Conservation (phyloP, 139 green algal genomes). For the Chlorella sp. region DNA sequence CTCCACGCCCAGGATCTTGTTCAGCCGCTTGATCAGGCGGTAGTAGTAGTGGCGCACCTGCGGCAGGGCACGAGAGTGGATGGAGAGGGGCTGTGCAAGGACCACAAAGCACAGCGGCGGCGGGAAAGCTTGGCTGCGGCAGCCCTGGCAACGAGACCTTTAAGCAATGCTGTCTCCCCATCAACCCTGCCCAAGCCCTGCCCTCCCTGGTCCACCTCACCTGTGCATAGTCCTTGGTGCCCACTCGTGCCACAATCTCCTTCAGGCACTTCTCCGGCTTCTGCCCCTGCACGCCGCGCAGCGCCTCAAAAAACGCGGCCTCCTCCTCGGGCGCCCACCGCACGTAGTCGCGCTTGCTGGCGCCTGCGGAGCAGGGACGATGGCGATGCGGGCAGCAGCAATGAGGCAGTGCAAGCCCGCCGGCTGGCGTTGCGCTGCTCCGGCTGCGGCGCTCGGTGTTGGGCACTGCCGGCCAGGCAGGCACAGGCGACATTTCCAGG, state of each 20-base stretch:
- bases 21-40: constrained; percentile 41
- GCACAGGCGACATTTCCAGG: no score
- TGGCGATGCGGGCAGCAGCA: background rate
- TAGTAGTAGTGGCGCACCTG: constrained; percentile 45
- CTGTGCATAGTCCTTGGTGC: constrained; percentile 25
- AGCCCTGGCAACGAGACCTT: no score
- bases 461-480: no score
- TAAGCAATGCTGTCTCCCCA: no score
- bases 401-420: background rate
- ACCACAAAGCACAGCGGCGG: no score
- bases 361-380: background rate
- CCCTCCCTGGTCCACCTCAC: background rate
- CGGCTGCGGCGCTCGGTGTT: no score
- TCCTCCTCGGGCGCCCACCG: constrained; percentile 25
- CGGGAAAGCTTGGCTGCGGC: no score
- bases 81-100: no score
- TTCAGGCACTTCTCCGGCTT: constrained; percentile 30
- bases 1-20: constrained; percentile 19
- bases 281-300: constrained; percentile 24
- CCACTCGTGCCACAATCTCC: background rate
- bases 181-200: background rate
- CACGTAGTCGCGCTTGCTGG: constrained; percentile 30
- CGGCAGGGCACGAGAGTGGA: background rate
- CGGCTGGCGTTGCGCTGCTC: background rate
- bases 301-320: constrained; percentile 4